Percentiles rank a stretch among this genome's conserved stretches.
Evolutionary conservation across 768 basidiomycete species (phyloP).

Genomic region (Ramaria sp.): DNA sequence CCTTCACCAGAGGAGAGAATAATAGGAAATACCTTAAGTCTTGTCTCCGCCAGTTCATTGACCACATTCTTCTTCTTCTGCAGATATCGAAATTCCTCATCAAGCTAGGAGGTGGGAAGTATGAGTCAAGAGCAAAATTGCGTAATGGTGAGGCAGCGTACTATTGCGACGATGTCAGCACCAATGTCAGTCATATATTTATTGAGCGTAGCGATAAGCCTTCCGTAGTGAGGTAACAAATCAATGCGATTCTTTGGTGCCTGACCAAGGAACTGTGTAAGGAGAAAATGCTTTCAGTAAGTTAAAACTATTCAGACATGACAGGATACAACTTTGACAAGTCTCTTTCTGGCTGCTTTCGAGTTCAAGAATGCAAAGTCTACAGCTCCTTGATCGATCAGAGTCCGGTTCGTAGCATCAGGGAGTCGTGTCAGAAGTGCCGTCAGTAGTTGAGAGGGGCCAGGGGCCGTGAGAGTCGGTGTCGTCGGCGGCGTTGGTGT

Average conservation of each 20-base stretch:
- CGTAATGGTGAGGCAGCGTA: constrained; percentile 29
- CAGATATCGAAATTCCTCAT: constrained; percentile 93
- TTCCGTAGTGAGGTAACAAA: constrained; percentile 84
- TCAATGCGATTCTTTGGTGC: constrained; percentile 85
- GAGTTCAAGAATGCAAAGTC: constrained; percentile 97
- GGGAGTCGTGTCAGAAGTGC: constrained; percentile 84
- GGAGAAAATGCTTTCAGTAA: constrained; percentile 3
- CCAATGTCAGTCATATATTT: constrained; percentile 94
- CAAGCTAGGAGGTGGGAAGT: constrained; percentile 46
- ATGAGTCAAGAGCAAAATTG: not conserved
- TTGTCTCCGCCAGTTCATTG: constrained; percentile 76
- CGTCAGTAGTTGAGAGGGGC: constrained; percentile 87
- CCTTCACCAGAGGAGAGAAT: not conserved
- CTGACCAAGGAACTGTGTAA: constrained; percentile 59
- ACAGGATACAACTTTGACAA: constrained; percentile 55
- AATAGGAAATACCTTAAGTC: constrained; percentile 55
- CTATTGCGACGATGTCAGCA: constrained; percentile 65
- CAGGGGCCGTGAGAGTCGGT: constrained; percentile 64
- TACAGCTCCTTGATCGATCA: constrained; percentile 89
- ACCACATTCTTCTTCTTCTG: constrained; percentile 91
- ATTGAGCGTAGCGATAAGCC: constrained; percentile 80
- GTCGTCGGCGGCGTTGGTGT: constrained; percentile 43
- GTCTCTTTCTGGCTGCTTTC: constrained; percentile 87
- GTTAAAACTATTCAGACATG: not conserved
- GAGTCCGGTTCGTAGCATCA: constrained; percentile 81